These are phyloP conservation scores for Dactylonectria macrodidyma DNA, from an alignment of 2,329 filamentous ascomycete genomes.

Conservation along the genomic window DNA sequence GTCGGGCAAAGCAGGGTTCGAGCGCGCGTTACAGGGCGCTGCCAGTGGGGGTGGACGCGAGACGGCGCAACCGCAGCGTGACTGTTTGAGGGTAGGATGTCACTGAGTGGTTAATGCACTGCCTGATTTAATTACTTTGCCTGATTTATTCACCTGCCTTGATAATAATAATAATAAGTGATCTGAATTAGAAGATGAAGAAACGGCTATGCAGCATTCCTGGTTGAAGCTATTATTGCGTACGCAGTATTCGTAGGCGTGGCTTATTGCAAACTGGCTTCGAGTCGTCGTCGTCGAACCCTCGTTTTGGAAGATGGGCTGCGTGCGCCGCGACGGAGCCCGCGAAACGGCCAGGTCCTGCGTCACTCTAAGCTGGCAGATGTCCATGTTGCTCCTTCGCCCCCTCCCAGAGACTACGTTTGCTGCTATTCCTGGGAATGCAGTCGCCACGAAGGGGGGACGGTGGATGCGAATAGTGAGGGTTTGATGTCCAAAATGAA, in stretches of 20 bases:
- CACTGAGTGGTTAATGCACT: conserved; percentile 21
- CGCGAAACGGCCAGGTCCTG: background rate
- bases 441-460: background rate
- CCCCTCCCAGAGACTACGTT: background rate
- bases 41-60: conserved; percentile 20
- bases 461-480: background rate
- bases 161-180: background rate
- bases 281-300: background rate
- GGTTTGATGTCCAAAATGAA: conserved; percentile 12
- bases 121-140: background rate
- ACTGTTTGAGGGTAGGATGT: conserved; percentile 3
- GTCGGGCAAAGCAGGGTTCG: conserved; percentile 43
- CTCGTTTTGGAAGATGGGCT: background rate
- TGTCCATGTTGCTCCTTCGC: background rate
- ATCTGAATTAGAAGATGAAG: conserved; percentile 1
- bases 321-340: background rate
- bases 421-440: conserved; percentile 18
- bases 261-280: background rate
- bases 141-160: too few relatives aligned
- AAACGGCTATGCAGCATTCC: conserved; percentile 8
- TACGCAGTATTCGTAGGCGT: background rate
- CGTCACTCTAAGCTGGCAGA: background rate
- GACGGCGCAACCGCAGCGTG: conserved; percentile 1
- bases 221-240: background rate
- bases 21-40: conserved; percentile 41